These are phyloP conservation scores for Omphalotus olearius DNA, from an alignment of 1,284 basidiomycete genomes.

Conservation along the genomic window DNA sequence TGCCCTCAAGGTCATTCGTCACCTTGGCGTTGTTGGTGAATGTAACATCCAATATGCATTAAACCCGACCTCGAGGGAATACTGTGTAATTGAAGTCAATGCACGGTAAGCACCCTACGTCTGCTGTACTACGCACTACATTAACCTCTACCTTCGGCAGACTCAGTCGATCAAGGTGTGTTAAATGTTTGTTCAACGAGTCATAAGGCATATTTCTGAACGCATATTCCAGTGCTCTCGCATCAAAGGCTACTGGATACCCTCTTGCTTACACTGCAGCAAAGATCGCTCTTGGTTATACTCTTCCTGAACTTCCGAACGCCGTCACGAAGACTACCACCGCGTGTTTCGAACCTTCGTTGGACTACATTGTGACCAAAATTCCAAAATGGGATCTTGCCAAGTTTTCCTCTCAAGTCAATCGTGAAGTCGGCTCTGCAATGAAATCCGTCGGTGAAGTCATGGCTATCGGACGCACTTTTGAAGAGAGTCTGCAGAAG, in stretches of 20 bases:
- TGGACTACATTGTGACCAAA: slow-evolving; percentile 99
- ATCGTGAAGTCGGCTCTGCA: slow-evolving; percentile 92
- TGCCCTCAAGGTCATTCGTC: slow-evolving; percentile 95
- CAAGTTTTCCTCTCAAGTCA: slow-evolving; percentile 93
- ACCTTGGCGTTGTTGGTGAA: slow-evolving; percentile 97
- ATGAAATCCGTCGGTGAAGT: slow-evolving; percentile 99
- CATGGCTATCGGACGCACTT: slow-evolving; percentile 99
- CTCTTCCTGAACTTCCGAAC: slow-evolving; percentile 96
- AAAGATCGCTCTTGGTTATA: slow-evolving; percentile 98
- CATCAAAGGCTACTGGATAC: slow-evolving; percentile 99
- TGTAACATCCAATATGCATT: slow-evolving; percentile 99
- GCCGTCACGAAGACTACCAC: slow-evolving; percentile 99
- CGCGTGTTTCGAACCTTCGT: slow-evolving; percentile 98
- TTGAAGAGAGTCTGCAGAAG: slow-evolving; percentile 98
- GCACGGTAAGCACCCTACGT: slow-evolving; percentile 57
- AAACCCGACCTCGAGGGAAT: slow-evolving; percentile 89
- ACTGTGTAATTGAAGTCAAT: slow-evolving; percentile 98
- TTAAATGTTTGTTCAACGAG: not conserved
- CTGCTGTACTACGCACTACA: slow-evolving; percentile 11
- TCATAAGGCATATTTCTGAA: slow-evolving; percentile 8
- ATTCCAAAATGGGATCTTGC: slow-evolving; percentile 99
- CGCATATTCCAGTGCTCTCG: slow-evolving; percentile 66
- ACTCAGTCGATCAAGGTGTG: slow-evolving; percentile 55
- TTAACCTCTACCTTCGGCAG: slow-evolving; percentile 23
- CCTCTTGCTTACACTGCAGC: slow-evolving; percentile 99